Evolutionary conservation across 2,329 filamentous ascomycete genomes (phyloP).

Genomic region (Westerdykella aurantiaca): DNA sequence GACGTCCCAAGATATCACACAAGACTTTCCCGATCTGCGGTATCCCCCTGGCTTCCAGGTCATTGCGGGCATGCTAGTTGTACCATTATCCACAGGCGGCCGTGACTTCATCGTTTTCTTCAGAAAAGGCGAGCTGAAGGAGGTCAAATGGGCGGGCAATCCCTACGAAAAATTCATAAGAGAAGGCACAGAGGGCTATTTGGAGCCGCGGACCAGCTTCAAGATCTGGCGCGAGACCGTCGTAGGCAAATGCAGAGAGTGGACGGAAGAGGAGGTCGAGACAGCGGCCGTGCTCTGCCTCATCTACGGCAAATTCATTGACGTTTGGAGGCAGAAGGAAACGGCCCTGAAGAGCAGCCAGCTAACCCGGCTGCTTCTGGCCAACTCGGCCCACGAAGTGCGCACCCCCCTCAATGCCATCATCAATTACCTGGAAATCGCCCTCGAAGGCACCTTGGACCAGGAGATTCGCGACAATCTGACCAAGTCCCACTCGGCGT

Average conservation of each 20-base stretch:
- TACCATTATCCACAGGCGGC: constrained; percentile 70
- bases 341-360: constrained; percentile 75
- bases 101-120: constrained; percentile 89
- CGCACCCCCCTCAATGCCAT: constrained; percentile 88
- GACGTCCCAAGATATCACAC: constrained; percentile 67
- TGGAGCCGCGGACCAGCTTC: constrained; percentile 76
- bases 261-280: constrained; percentile 84
- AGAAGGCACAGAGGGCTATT: constrained; percentile 64
- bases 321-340: constrained; percentile 90
- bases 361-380: constrained; percentile 69
- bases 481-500: constrained; percentile 78
- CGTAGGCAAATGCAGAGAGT: constrained; percentile 75
- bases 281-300: constrained; percentile 82
- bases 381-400: constrained; percentile 88
- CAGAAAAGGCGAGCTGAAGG: constrained; percentile 66
- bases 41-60: constrained; percentile 74
- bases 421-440: constrained; percentile 91
- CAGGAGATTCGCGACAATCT: constrained; percentile 80
- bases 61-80: constrained; percentile 73
- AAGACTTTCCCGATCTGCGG: constrained; percentile 74
- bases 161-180: constrained; percentile 74
- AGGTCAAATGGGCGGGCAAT: constrained; percentile 82
- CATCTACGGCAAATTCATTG: constrained; percentile 85
- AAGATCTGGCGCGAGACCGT: constrained; percentile 76
- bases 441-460: constrained; percentile 73